Percentiles rank a stretch among this genome's conserved stretches.
These are phyloP conservation scores for Berberis vulgaris DNA, from an alignment of 164 flowering plant species.

Conservation along the genomic window DNA sequence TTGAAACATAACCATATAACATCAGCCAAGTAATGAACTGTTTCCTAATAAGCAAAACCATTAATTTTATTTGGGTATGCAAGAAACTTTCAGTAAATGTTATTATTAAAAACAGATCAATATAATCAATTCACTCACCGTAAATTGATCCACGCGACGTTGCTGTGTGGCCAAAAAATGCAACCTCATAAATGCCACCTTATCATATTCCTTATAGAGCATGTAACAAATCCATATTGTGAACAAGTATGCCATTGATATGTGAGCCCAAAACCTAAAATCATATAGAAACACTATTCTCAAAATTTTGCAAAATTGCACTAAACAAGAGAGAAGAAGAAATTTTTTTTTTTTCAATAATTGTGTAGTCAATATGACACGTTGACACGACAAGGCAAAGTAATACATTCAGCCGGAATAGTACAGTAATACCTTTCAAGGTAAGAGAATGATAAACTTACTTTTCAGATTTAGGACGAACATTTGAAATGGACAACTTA, in stretches of 20 bases:
- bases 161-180: constrained; percentile 67
- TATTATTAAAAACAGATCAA: neutral
- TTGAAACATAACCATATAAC: no score
- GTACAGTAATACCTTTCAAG: neutral
- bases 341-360: no score
- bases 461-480: constrained; percentile 63
- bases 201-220: constrained; percentile 78
- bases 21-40: no score
- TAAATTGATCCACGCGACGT: constrained; percentile 80
- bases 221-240: constrained; percentile 81
- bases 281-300: neutral
- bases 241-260: constrained; percentile 63
- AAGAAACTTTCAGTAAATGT: neutral
- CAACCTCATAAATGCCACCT: constrained; percentile 73
- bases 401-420: no score
- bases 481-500: constrained; percentile 95
- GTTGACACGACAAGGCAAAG: no score
- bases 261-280: constrained; percentile 75
- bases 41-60: no score
- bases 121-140: constrained; percentile 41
- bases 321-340: no score
- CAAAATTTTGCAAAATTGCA: neutral
- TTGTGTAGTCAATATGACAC: no score
- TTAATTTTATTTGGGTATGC: no score
- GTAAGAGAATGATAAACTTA: constrained; percentile 19